Evolutionary conservation across 2,329 filamentous ascomycete species (phyloP).

Genomic region (Lojkania enalia): DNA sequence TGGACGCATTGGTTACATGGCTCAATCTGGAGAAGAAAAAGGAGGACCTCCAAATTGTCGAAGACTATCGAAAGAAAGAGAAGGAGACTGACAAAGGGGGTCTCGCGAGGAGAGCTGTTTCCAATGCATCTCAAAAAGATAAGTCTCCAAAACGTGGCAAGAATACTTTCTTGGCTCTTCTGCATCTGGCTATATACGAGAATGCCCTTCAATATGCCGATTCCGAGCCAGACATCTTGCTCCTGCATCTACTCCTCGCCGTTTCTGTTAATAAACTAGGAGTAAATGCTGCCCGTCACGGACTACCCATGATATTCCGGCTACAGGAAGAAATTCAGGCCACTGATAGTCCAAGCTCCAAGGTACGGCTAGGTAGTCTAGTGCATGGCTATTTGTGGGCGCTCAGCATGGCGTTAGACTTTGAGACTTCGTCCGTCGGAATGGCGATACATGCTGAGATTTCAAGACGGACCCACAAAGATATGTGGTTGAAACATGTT

Average conservation of each 20-base stretch:
- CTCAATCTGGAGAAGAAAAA: slow-evolving; percentile 75
- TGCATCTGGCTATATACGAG: slow-evolving; percentile 90
- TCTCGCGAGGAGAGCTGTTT: slow-evolving; percentile 66
- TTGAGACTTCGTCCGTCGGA: slow-evolving; percentile 71
- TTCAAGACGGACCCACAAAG: slow-evolving; percentile 69
- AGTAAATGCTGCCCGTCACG: slow-evolving; percentile 76
- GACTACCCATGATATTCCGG: slow-evolving; percentile 84
- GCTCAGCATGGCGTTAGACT: slow-evolving; percentile 74
- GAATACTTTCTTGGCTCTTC: slow-evolving; percentile 75
- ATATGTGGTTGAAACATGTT: slow-evolving; percentile 78
- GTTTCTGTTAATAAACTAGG: slow-evolving; percentile 77
- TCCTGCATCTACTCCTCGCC: slow-evolving; percentile 76
- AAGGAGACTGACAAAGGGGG: slow-evolving; percentile 50
- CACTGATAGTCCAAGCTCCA: slow-evolving; percentile 66
- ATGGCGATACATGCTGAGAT: slow-evolving; percentile 76
- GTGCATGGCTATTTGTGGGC: slow-evolving; percentile 90
- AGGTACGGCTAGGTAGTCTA: slow-evolving; percentile 79
- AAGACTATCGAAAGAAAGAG: slow-evolving; percentile 53
- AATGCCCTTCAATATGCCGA: slow-evolving; percentile 67
- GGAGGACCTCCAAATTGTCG: slow-evolving; percentile 64
- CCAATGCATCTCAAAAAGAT: slow-evolving; percentile 66
- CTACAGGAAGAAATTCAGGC: slow-evolving; percentile 82
- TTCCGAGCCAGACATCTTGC: slow-evolving; percentile 72
- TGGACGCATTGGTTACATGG: slow-evolving; percentile 83
- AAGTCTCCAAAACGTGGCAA: slow-evolving; percentile 57